A percentile compares a stretch with the other conserved stretches of the same genome.
Conservation (phyloP, 345 rosid species). For the Lagerstroemia speciosa region DNA sequence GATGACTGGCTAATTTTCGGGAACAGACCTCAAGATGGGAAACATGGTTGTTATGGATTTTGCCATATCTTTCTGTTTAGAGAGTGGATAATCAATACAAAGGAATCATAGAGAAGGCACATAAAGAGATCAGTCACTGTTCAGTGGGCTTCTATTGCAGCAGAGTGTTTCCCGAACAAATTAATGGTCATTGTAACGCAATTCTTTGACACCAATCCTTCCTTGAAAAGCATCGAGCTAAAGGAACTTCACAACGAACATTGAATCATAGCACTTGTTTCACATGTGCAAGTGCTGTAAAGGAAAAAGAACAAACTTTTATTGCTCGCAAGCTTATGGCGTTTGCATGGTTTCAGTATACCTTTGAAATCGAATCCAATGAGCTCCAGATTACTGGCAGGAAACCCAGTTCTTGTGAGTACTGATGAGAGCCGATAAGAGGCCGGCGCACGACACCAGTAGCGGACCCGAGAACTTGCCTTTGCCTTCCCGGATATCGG, state of each 20-base stretch:
- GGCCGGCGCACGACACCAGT: constrained; percentile 59
- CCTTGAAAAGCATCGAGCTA: background rate
- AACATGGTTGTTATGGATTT: background rate
- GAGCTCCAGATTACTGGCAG: constrained; percentile 30
- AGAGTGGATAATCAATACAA: constrained; percentile 23
- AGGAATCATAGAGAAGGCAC: constrained; percentile 48
- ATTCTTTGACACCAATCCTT: background rate
- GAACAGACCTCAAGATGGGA: background rate
- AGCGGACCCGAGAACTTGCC: constrained; percentile 51
- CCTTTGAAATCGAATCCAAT: background rate
- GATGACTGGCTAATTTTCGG: background rate
- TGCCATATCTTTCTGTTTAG: constrained; percentile 6
- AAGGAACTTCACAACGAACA: background rate
- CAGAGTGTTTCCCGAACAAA: background rate
- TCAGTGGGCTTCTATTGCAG: constrained; percentile 26
- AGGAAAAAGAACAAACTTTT: background rate
- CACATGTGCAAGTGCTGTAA: background rate
- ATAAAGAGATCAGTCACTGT: too few relatives aligned
- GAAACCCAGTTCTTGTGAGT: constrained; percentile 89
- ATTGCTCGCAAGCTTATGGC: background rate
- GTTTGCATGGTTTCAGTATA: background rate
- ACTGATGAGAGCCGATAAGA: constrained; percentile 75
- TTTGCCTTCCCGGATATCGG: constrained; percentile 63
- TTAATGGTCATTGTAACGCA: background rate
- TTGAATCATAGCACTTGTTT: background rate